Conservation (phyloP, 2,329 filamentous ascomycete genomes). For the Phoma sp. region DNA sequence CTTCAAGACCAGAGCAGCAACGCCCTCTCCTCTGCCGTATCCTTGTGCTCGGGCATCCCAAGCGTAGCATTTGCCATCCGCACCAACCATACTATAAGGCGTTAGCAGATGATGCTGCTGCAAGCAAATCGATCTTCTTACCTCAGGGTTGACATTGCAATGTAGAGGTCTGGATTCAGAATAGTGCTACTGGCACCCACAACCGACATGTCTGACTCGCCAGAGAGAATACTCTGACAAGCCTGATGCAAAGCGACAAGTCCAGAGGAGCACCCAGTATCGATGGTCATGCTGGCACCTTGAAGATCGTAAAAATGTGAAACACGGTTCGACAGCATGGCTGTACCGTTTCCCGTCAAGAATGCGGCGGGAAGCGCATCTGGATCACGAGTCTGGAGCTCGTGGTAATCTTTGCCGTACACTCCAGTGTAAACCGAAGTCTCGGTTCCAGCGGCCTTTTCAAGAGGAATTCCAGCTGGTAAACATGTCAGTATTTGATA, state of each 20-base stretch:
- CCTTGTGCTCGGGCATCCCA: constrained; percentile 65
- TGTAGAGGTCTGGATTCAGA: neutral
- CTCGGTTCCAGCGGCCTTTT: neutral
- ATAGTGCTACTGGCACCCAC: neutral
- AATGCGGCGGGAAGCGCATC: neutral
- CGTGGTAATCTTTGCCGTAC: neutral
- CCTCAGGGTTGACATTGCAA: too few species aligned
- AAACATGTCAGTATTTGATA: too few species aligned
- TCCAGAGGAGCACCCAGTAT: constrained; percentile 47
- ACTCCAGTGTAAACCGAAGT: neutral
- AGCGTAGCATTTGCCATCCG: neutral
- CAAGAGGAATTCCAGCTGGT: neutral
- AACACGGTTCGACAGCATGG: constrained; percentile 36
- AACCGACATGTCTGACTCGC: neutral
- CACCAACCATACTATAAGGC: neutral
- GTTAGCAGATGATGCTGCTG: too few species aligned
- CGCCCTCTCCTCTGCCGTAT: constrained; percentile 70
- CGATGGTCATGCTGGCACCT: constrained; percentile 46
- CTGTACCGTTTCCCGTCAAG: neutral
- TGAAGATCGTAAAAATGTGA: constrained; percentile 46
- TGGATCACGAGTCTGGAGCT: neutral
- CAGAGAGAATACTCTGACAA: constrained; percentile 23
- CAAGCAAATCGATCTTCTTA: too few species aligned
- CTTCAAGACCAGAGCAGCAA: constrained; percentile 44
- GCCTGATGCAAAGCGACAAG: constrained; percentile 27